phyloP scores from a whole-genome alignment of 1,284 basidiomycete species.

The Ceratobasidium sp. region DNA sequence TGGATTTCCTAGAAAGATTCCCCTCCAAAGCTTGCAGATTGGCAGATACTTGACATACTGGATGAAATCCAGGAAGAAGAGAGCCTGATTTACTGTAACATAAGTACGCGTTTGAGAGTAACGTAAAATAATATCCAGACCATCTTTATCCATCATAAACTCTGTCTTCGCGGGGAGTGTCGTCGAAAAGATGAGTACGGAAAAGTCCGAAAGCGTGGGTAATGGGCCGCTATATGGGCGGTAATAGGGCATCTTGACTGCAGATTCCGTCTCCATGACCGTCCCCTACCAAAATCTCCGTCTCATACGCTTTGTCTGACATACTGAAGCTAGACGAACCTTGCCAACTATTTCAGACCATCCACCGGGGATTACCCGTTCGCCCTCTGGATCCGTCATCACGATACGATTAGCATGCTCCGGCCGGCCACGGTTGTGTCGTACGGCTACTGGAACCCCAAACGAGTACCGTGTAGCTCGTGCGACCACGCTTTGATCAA shows the following conservation, averaged over 20 bases:
- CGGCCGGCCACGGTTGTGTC: not conserved
- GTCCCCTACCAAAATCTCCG: not conserved
- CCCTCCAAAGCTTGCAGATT: not conserved
- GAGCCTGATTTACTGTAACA: not conserved
- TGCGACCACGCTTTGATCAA: too few relatives aligned
- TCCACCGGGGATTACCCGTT: not conserved
- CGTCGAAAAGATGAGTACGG: not conserved
- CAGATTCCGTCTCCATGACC: not conserved
- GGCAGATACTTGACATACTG: not conserved
- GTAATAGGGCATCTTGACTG: not conserved
- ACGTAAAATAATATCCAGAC: not conserved
- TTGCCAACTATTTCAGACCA: conserved; percentile 16
- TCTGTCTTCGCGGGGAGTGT: not conserved
- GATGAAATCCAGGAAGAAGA: not conserved
- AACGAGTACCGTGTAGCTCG: conserved; percentile 12
- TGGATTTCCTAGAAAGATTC: not conserved
- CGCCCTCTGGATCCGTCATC: not conserved
- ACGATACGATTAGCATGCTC: not conserved
- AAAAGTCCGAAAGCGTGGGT: not conserved
- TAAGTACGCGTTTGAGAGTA: not conserved
- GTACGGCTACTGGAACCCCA: not conserved
- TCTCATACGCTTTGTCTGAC: too few relatives aligned
- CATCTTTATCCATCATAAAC: conserved; percentile 11
- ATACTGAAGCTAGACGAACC: too few relatives aligned
- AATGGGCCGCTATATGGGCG: not conserved